phyloP scores from a whole-genome alignment of 1,139 yeast genomes.

The Pichia sp. region DNA sequence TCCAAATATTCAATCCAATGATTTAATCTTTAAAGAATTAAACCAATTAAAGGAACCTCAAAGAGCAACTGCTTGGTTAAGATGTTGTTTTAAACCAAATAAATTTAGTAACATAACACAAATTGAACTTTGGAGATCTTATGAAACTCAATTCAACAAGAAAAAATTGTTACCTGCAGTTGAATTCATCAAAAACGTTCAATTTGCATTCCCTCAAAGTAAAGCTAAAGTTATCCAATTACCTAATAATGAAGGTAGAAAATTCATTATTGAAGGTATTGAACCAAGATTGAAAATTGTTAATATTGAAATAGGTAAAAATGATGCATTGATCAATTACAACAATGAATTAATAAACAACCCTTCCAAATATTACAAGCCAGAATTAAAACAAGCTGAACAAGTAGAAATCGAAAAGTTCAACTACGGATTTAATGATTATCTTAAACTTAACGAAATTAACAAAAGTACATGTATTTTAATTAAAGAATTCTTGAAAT shows the following conservation, averaged over 20 bases:
- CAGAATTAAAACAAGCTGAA: conserved; percentile 19
- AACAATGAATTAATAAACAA: conserved; percentile 6
- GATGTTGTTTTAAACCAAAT: conserved; percentile 81
- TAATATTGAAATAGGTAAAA: conserved; percentile 34
- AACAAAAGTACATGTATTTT: conserved; percentile 33
- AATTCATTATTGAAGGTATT: conserved; percentile 88
- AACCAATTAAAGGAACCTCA: conserved; percentile 73
- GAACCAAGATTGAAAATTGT: conserved; percentile 55
- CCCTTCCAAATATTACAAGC: conserved; percentile 12
- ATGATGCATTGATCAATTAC: conserved; percentile 24
- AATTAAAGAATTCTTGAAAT: conserved; percentile 30
- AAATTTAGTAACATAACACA: conserved; percentile 85
- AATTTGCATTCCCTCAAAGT: conserved; percentile 83
- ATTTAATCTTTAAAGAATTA: conserved; percentile 56
- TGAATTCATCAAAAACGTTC: conserved; percentile 90
- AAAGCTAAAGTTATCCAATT: conserved; percentile 84
- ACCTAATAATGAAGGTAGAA: conserved; percentile 48
- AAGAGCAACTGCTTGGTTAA: conserved; percentile 92
- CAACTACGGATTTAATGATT: conserved; percentile 28
- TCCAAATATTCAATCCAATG: conserved; percentile 15
- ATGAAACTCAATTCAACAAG: conserved; percentile 71
- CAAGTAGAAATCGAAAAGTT: conserved; percentile 27
- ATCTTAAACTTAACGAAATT: conserved; percentile 32
- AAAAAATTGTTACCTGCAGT: conserved; percentile 83
- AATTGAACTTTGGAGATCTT: conserved; percentile 91